Base-by-base conservation (phyloP, 139 green algal genomes). In the Chlorella sp. region DNA sequence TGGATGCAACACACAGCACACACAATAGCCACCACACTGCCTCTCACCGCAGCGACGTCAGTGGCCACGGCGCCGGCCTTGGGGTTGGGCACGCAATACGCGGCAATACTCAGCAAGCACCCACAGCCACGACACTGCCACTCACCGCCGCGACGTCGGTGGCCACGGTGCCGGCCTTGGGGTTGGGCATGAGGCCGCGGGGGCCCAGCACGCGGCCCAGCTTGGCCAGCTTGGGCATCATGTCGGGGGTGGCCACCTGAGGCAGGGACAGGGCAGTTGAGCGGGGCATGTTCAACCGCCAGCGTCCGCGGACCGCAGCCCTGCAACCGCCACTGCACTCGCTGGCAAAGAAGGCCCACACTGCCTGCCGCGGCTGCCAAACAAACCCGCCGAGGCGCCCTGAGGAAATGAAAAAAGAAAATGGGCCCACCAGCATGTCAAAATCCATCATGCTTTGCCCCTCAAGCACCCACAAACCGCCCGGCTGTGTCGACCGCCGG, bases 221-320 rank as follows among this genome's bases (percentile, higher is more conserved):
- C 93, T 98, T 98, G 56, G 97, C 97, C 28, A 98, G 93, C 92
- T 99, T 99, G 67, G 97, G 97, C 97, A 99, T 99, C 97, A 99
- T 99, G 87, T 99, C 97, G 26, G 97, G 97, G 0, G 97, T 99
- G 60, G 96, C 97, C 65, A 73, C 65, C 65, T 73, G n/a, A n/a
- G n/a, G n/a, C n/a, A n/a, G n/a, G n/a, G n/a, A n/a, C n/a, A n/a
- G n/a, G n/a, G n/a, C n/a, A n/a, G n/a, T n/a, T n/a, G n/a, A n/a
- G n/a, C n/a, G n/a, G n/a, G n/a, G n/a, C n/a, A n/a, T n/a, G n/a
- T n/a, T n/a, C n/a, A n/a, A n/a, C n/a, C n/a, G n/a, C n/a, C n/a
- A n/a, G n/a, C n/a, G n/a, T n/a, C n/a, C n/a, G n/a, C n/a, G n/a
- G n/a, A n/a, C n/a, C n/a, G n/a, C n/a, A n/a, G n/a, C n/a, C n/a